Evolutionary conservation across 1,284 basidiomycete genomes (phyloP).

Genomic region (Phylloporus sp.): DNA sequence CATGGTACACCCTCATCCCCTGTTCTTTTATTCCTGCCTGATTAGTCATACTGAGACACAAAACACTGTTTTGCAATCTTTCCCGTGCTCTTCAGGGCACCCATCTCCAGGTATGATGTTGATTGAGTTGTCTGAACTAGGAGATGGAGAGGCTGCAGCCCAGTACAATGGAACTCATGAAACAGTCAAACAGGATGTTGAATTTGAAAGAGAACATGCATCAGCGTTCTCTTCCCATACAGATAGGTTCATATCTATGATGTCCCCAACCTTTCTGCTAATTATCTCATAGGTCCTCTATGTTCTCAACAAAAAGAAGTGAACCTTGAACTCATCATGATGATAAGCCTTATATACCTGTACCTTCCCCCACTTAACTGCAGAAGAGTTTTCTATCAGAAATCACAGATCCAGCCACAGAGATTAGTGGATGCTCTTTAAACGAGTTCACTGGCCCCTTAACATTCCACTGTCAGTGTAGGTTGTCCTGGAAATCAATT

Average conservation of each 20-base stretch:
- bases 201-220: not conserved
- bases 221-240: not conserved
- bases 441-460: no score
- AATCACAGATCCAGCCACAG: not conserved
- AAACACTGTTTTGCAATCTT: not conserved
- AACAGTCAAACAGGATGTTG: not conserved
- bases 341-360: not conserved
- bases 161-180: not conserved
- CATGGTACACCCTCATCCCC: not conserved
- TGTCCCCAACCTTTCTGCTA: not conserved
- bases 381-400: not conserved
- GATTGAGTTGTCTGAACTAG: not conserved
- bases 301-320: not conserved
- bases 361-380: not conserved
- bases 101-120: not conserved
- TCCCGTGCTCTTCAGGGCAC: not conserved
- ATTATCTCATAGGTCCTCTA: slow-evolving; percentile 4
- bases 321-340: not conserved
- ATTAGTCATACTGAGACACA: not conserved
- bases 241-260: slow-evolving; percentile 3
- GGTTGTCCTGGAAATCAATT: no score
- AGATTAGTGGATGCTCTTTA: slow-evolving; percentile 13
- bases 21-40: not conserved
- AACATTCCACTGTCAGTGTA: no score
- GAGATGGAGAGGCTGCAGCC: no score